Base-by-base conservation (phyloP, 192 early-diverging fungal genomes). In the Paraglomus brasilianum region DNA sequence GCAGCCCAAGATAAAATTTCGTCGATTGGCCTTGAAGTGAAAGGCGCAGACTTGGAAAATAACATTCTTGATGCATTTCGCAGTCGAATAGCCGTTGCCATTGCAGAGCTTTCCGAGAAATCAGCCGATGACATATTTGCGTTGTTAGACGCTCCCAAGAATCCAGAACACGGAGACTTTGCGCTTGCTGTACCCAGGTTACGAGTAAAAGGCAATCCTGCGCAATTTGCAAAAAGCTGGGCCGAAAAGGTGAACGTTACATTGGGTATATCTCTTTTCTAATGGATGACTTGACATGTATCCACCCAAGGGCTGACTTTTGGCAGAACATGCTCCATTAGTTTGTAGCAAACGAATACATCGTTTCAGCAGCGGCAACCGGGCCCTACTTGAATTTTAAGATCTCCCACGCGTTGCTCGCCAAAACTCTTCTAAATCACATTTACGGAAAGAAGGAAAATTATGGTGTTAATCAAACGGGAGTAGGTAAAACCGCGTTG, bases 351-450 rank as follows among this genome's bases (percentile, higher is more conserved):
- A 84, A 86, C 74, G 75, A 85, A 17, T 77, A 75, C 49, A 82
- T 93, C 49, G 73, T 77, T 2, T 72, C 69, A 15, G 82, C 77
- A 14, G 72, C 77, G 56, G 80, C 86, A 52, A 77, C 78, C 43
- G 89, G 89, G 15, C 87, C 87, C 41, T 93, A 91, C 75, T 66
- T 93, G 70, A 92, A 92, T 84, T 92, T 92, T 77, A 80, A 79
- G 59, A 78, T 92, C 68, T 83, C 83, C 75, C 79, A 82, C 70
- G 62, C 80, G 17, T 69, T 79, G 11, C 72, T 93, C 14, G 72
- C 78, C 39, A 73, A 81, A 40, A 77, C 77, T 8, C 76, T 90
- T 39, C 75, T 92, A 66, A 70, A 74, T 8, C 71, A 82, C 62
- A 83, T 91, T 30, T 80, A 78, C 69, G 50, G 77, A 4, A 72